These are phyloP conservation scores for Zygosaccharomyces kombuchaensis DNA, from an alignment of 805 yeast genomes.

Conservation along the genomic window DNA sequence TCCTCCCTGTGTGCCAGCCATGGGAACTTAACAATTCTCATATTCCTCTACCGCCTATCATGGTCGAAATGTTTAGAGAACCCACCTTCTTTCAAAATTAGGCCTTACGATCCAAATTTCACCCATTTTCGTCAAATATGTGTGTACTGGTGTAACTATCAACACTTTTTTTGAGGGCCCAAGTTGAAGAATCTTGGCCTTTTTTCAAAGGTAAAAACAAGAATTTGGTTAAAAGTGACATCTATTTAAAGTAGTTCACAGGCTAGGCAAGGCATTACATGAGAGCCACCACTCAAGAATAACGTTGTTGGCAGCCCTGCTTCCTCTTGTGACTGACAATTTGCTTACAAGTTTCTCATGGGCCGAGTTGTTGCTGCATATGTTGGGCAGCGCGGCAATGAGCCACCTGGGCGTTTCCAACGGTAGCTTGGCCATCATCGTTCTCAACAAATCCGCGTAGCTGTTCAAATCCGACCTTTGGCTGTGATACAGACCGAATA, in stretches of 20 bases:
- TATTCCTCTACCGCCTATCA: slow-evolving; percentile 22
- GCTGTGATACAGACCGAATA: slow-evolving; percentile 46
- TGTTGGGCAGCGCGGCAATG: slow-evolving; percentile 23
- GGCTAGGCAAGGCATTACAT: slow-evolving; percentile 44
- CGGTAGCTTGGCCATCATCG: slow-evolving; percentile 47
- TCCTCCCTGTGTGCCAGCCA: slow-evolving; percentile 79
- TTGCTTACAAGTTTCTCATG: slow-evolving; percentile 50
- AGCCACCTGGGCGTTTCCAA: slow-evolving; percentile 49
- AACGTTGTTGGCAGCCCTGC: slow-evolving; percentile 53
- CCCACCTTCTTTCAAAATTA: not conserved
- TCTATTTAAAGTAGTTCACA: slow-evolving; percentile 1
- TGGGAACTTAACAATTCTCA: slow-evolving; percentile 65
- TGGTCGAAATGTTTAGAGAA: not conserved
- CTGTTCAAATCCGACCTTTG: slow-evolving; percentile 57
- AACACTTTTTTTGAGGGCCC: slow-evolving; percentile 5
- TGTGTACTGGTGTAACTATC: slow-evolving; percentile 14
- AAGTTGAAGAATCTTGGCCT: not conserved
- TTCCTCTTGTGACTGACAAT: slow-evolving; percentile 60
- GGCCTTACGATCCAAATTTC: not conserved
- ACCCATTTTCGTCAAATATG: not conserved
- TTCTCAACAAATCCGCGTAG: slow-evolving; percentile 50
- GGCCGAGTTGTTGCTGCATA: slow-evolving; percentile 29
- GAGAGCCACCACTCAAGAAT: slow-evolving; percentile 63
- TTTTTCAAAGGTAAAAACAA: not conserved
- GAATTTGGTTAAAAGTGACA: not conserved